Evolutionary conservation across 2,329 filamentous ascomycete genomes (phyloP).

Genomic region (Exophiala xenobiotica): DNA sequence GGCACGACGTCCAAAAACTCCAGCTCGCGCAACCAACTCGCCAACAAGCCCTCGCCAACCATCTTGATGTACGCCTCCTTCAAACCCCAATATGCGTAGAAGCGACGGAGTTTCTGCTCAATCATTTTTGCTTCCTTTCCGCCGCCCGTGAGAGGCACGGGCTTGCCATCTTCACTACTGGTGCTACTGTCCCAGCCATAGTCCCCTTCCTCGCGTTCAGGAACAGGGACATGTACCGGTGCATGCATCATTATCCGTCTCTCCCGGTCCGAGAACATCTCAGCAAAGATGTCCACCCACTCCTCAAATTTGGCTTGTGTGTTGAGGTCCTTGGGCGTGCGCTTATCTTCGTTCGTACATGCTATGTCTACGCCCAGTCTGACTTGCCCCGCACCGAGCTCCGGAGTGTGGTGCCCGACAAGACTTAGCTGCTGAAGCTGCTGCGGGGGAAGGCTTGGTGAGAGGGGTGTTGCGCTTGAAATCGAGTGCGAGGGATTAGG

Average conservation of each 20-base stretch:
- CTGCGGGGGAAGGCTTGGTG: slow-evolving; percentile 5
- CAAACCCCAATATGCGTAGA: slow-evolving; percentile 64
- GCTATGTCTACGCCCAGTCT: slow-evolving; percentile 61
- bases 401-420: slow-evolving; percentile 13
- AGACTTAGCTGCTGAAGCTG: slow-evolving; percentile 12
- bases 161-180: not conserved
- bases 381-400: slow-evolving; percentile 12
- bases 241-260: slow-evolving; percentile 53
- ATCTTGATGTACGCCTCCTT: slow-evolving; percentile 69
- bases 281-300: slow-evolving; percentile 60
- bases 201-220: slow-evolving; percentile 36
- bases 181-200: slow-evolving; percentile 21
- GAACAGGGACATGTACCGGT: slow-evolving; percentile 32
- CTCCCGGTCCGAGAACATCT: slow-evolving; percentile 59
- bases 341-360: slow-evolving; percentile 57
- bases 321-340: slow-evolving; percentile 48
- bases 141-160: not conserved
- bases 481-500: slow-evolving; percentile 6
- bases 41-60: slow-evolving; percentile 62
- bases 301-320: slow-evolving; percentile 52
- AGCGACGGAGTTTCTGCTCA: slow-evolving; percentile 58
- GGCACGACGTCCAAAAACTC: slow-evolving; percentile 61
- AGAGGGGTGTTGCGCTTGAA: slow-evolving; percentile 11
- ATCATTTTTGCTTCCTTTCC: slow-evolving; percentile 39
- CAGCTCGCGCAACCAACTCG: slow-evolving; percentile 59